These are phyloP conservation scores for Microbotryomycetes sp. DNA, from an alignment of 1,284 basidiomycete genomes.

Conservation along the genomic window DNA sequence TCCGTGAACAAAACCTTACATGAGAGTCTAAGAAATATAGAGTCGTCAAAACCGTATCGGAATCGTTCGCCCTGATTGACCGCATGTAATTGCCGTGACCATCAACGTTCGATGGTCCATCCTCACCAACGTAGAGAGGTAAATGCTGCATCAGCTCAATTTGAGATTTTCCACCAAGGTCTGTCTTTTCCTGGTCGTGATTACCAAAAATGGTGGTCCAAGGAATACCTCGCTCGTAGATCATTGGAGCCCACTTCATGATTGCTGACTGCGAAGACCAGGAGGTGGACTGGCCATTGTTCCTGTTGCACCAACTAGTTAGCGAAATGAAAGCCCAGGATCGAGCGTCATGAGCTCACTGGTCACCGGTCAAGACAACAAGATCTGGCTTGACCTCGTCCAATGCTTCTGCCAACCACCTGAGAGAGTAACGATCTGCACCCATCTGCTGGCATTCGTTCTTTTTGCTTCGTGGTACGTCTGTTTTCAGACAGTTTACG, in stretches of 20 bases:
- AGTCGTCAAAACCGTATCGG: slow-evolving; percentile 64
- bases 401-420: slow-evolving; percentile 62
- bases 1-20: slow-evolving; percentile 25
- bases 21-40: slow-evolving; percentile 92
- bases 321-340: slow-evolving; percentile 61
- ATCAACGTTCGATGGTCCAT: slow-evolving; percentile 72
- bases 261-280: slow-evolving; percentile 82
- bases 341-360: slow-evolving; percentile 7
- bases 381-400: slow-evolving; percentile 81
- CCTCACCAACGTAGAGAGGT: slow-evolving; percentile 74
- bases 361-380: slow-evolving; percentile 55
- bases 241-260: slow-evolving; percentile 74
- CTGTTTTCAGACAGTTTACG: slow-evolving; percentile 5
- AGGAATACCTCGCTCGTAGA: slow-evolving; percentile 67
- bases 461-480: neutral
- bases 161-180: slow-evolving; percentile 46
- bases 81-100: slow-evolving; percentile 71
- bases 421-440: slow-evolving; percentile 61
- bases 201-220: slow-evolving; percentile 89
- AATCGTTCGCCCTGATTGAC: slow-evolving; percentile 20
- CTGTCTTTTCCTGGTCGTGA: slow-evolving; percentile 68
- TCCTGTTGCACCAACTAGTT: slow-evolving; percentile 54
- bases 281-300: slow-evolving; percentile 60
- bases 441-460: slow-evolving; percentile 17
- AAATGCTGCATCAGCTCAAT: slow-evolving; percentile 65